phyloP scores from a whole-genome alignment of 2,329 filamentous ascomycete species.

The Beauveria caledonica region DNA sequence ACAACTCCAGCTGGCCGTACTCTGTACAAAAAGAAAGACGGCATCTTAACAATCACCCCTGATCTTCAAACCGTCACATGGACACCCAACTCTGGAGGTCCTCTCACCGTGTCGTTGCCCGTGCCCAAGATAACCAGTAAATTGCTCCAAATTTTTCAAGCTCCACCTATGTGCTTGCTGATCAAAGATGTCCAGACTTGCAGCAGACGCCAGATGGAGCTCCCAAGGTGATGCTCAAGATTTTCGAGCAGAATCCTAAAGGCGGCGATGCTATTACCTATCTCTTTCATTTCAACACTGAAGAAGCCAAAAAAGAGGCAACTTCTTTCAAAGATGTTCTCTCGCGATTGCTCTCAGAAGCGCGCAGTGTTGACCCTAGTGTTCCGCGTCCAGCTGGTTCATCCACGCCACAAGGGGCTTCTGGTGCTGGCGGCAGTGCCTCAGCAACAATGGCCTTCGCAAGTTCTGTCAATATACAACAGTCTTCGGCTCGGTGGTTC shows the following conservation, averaged over 20 bases:
- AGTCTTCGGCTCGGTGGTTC: slow-evolving; percentile 58
- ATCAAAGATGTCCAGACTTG: slow-evolving; percentile 52
- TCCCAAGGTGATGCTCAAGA: slow-evolving; percentile 87
- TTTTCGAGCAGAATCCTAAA: slow-evolving; percentile 64
- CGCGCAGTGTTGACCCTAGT: slow-evolving; percentile 48
- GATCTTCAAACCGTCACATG: slow-evolving; percentile 72
- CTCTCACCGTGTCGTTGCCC: slow-evolving; percentile 59
- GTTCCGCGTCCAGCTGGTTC: slow-evolving; percentile 38
- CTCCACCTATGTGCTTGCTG: not conserved
- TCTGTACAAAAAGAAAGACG: slow-evolving; percentile 94
- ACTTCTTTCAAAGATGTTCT: slow-evolving; percentile 77
- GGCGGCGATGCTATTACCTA: slow-evolving; percentile 58
- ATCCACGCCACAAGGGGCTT: slow-evolving; percentile 19
- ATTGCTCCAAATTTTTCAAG: slow-evolving; percentile 20
- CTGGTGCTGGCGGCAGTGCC: slow-evolving; percentile 30
- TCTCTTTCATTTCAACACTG: slow-evolving; percentile 83
- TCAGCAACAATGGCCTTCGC: slow-evolving; percentile 73
- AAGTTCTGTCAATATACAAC: slow-evolving; percentile 52
- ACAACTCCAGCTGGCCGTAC: slow-evolving; percentile 56
- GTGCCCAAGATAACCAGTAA: slow-evolving; percentile 76
- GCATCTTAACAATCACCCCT: slow-evolving; percentile 64
- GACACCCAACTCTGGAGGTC: slow-evolving; percentile 60
- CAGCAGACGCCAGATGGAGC: slow-evolving; percentile 88
- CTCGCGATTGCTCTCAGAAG: slow-evolving; percentile 64
- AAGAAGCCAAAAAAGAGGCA: slow-evolving; percentile 72